These are phyloP conservation scores for Cladosporium colombiae DNA, from an alignment of 2,329 filamentous ascomycete species.

Conservation along the genomic window DNA sequence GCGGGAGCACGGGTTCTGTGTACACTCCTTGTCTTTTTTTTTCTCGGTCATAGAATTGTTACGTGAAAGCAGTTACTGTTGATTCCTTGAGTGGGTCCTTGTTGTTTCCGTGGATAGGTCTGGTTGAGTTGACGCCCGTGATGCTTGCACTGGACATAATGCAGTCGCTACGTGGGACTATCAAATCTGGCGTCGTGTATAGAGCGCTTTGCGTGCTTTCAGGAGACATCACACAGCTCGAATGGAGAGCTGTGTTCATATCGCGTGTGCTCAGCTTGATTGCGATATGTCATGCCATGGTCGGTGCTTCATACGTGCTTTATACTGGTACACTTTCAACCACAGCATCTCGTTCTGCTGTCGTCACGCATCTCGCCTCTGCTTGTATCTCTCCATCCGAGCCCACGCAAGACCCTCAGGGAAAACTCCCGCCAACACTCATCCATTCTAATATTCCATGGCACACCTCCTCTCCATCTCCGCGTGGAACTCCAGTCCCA, in stretches of 20 bases:
- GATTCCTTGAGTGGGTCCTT: not conserved
- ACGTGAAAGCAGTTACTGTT: not conserved
- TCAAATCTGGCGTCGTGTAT: not conserved
- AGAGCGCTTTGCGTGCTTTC: not conserved
- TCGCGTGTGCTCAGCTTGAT: not conserved
- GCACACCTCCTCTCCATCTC: slow-evolving; percentile 69
- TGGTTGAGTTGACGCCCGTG: not conserved
- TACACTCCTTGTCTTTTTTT: not conserved
- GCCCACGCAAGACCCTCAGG: not conserved
- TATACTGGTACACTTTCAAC: slow-evolving; percentile 6
- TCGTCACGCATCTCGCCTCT: not conserved
- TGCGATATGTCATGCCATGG: not conserved
- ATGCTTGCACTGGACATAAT: not conserved
- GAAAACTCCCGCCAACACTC: not conserved
- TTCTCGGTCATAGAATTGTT: not conserved
- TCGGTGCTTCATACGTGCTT: not conserved
- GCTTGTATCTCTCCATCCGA: not conserved
- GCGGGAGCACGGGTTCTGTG: not conserved
- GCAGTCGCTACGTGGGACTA: not conserved
- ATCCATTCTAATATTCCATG: slow-evolving; percentile 17
- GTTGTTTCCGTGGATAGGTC: not conserved
- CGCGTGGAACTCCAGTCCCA: slow-evolving; percentile 67
- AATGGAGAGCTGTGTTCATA: not conserved
- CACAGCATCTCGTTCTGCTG: not conserved
- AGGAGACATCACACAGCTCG: too few species aligned